A percentile compares a stretch with the other conserved stretches of the same genome.
These are phyloP conservation scores for Trametes cubensis DNA, from an alignment of 768 basidiomycete genomes.

Conservation along the genomic window DNA sequence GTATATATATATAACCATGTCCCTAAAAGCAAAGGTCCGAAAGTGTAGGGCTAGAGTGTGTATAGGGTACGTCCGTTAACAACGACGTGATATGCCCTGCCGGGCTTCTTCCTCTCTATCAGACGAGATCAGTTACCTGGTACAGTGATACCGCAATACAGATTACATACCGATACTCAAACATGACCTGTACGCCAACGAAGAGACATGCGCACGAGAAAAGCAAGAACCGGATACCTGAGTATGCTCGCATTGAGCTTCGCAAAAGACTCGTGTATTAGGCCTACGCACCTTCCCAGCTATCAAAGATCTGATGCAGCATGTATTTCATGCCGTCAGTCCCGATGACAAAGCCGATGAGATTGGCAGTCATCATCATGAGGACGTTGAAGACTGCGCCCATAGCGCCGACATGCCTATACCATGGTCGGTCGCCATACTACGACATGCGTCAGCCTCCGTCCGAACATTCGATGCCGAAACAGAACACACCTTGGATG, in stretches of 20 bases:
- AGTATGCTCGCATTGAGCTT: not conserved
- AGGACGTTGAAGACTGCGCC: slow-evolving; percentile 85
- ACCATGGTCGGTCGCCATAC: slow-evolving; percentile 77
- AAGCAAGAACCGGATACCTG: slow-evolving; percentile 70
- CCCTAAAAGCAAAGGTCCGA: not conserved
- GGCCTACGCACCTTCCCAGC: slow-evolving; percentile 56
- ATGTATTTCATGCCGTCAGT: slow-evolving; percentile 77
- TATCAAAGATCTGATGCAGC: slow-evolving; percentile 59
- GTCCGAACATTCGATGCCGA: not conserved
- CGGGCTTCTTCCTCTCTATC: slow-evolving; percentile 38
- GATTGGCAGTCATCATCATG: slow-evolving; percentile 90
- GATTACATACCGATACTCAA: slow-evolving; percentile 80
- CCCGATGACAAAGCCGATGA: slow-evolving; percentile 94
- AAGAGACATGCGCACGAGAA: slow-evolving; percentile 69
- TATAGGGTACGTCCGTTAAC: slow-evolving; percentile 12
- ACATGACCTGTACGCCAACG: slow-evolving; percentile 88
- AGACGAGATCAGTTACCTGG: not conserved
- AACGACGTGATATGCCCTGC: slow-evolving; percentile 32
- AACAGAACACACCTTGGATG: slow-evolving; percentile 51
- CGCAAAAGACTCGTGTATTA: not conserved
- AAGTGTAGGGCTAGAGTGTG: not conserved
- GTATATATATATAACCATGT: no score
- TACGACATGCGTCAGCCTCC: slow-evolving; percentile 33
- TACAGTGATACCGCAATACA: not conserved
- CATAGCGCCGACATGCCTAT: slow-evolving; percentile 79